A percentile compares a stretch with the other conserved stretches of the same genome.
Conservation (phyloP, 768 basidiomycete genomes). For the Calocybe cyanea region DNA sequence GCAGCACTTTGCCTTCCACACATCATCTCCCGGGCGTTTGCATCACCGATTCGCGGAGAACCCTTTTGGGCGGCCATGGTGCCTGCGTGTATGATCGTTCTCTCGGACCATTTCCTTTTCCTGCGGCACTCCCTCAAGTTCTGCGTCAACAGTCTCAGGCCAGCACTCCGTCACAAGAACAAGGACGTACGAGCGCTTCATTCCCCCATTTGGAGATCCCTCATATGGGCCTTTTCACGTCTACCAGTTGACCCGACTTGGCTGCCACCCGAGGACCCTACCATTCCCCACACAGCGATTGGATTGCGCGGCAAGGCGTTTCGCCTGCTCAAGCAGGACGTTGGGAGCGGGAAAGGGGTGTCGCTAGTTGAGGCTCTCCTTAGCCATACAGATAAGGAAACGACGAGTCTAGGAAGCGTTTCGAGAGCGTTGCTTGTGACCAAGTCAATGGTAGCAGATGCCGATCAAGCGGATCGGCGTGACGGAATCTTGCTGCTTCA, state of each 20-base stretch:
- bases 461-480: slow-evolving; percentile 20
- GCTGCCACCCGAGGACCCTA: slow-evolving; percentile 22
- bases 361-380: slow-evolving; percentile 36
- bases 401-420: slow-evolving; percentile 17
- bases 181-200: slow-evolving; percentile 33
- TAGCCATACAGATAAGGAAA: slow-evolving; percentile 1
- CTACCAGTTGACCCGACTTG: slow-evolving; percentile 13
- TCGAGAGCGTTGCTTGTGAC: slow-evolving; percentile 34
- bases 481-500: slow-evolving; percentile 33
- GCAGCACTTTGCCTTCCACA: slow-evolving; percentile 19
- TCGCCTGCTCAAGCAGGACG: slow-evolving; percentile 42
- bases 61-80: slow-evolving; percentile 43
- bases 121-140: slow-evolving; percentile 34
- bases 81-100: slow-evolving; percentile 43
- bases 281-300: slow-evolving; percentile 17
- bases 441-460: slow-evolving; percentile 30
- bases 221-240: slow-evolving; percentile 52
- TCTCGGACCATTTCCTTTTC: slow-evolving; percentile 43
- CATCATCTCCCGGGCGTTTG: slow-evolving; percentile 25
- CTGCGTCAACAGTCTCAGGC: slow-evolving; percentile 30
- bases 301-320: slow-evolving; percentile 31
- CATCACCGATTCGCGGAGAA: slow-evolving; percentile 20
- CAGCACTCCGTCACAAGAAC: slow-evolving; percentile 29
- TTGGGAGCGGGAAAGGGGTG: slow-evolving; percentile 39
- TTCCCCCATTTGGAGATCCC: slow-evolving; percentile 46